Evolutionary conservation across 345 rosid species (phyloP), one percentile per base, ranked within the genome.

Genomic region (Lepidium aucheri): DNA sequence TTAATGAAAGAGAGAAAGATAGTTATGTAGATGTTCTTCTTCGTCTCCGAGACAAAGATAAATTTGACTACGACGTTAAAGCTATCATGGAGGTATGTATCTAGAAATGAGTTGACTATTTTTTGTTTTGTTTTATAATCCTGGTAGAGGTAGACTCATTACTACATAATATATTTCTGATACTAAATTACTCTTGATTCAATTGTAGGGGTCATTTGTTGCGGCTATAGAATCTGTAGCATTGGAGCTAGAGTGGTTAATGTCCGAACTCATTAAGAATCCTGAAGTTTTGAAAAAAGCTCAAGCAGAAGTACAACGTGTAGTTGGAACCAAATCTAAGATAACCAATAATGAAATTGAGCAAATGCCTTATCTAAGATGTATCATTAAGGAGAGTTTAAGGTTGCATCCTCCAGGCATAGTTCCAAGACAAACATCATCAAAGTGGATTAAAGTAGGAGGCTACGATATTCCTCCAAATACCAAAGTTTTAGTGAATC

Each of bases 21-120:
- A 64, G 77, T 36, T 71, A 51, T 1, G 56, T 72, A 7, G 58
- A 74, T 18, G 64, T 68, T 11, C 77, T 75, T 33, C 61, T 75
- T 9, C 65, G 55, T 52, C 77, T 75, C 49, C 49, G 68, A 50
- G 69, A 72, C 44, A 15, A 22, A 2, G 54, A 61, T 41, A 67
- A 22, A 56, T 46, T 54, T 42, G 77, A 61, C 24, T 59, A 71
- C 24, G 65, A 71, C 54, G 60, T 75, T 33, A 75, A 79, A 64
- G 82, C 77, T 9, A 60, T 76, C 45, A 45, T 75, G 16, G 12
- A 64, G 77, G 82, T 79, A 12, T 11, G 33, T 33, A 38, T 4
- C 4, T 24, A 11, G 6, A 38, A 38, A 0, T 38, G 14, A 12
- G 41, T 38, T 38, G 47, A 15, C 17, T 42, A 17, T 1, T 8